phyloP scores from a whole-genome alignment of 306 rosid genomes.

The Erythrophleum fordii region DNA sequence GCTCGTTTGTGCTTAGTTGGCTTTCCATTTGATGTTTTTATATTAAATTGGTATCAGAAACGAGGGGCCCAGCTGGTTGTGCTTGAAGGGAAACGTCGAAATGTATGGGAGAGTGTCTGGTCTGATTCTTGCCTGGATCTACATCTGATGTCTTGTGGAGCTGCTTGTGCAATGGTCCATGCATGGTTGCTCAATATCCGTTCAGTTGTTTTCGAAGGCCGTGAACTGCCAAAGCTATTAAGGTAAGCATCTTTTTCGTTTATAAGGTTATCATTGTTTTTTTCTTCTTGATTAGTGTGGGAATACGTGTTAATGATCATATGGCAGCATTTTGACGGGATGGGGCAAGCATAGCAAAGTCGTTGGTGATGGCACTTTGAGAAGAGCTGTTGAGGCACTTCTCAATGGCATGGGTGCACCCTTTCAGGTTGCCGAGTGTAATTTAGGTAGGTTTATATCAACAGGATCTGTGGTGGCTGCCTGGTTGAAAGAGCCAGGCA shows the following conservation, averaged over 20 bases:
- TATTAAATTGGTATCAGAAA: conserved; percentile 50
- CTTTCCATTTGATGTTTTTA: background rate
- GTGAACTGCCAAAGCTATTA: conserved; percentile 64
- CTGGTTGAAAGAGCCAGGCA: conserved; percentile 73
- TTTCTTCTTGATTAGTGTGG: conserved; percentile 3
- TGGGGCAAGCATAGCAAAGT: conserved; percentile 99
- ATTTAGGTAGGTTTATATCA: conserved; percentile 76
- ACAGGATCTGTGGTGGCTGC: conserved; percentile 68
- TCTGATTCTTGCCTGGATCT: conserved; percentile 76
- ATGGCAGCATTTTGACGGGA: conserved; percentile 86
- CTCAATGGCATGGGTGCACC: conserved; percentile 81
- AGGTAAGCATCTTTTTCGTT: conserved; percentile 51
- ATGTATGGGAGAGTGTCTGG: conserved; percentile 90
- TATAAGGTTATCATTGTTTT: conserved; percentile 9
- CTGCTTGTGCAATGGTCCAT: conserved; percentile 94
- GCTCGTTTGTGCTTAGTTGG: conserved; percentile 1
- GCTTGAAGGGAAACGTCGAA: conserved; percentile 77
- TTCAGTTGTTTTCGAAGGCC: conserved; percentile 64
- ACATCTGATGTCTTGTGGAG: conserved; percentile 94
- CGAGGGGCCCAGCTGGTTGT: conserved; percentile 90
- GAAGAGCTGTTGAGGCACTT: conserved; percentile 74
- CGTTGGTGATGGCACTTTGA: conserved; percentile 71
- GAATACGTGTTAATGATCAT: conserved; percentile 2
- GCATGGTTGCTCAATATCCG: conserved; percentile 79
- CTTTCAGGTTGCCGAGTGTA: conserved; percentile 65